Percentiles rank a stretch among this genome's conserved stretches.
Conservation (phyloP, 768 basidiomycete species). For the Cantharellus anzutake region DNA sequence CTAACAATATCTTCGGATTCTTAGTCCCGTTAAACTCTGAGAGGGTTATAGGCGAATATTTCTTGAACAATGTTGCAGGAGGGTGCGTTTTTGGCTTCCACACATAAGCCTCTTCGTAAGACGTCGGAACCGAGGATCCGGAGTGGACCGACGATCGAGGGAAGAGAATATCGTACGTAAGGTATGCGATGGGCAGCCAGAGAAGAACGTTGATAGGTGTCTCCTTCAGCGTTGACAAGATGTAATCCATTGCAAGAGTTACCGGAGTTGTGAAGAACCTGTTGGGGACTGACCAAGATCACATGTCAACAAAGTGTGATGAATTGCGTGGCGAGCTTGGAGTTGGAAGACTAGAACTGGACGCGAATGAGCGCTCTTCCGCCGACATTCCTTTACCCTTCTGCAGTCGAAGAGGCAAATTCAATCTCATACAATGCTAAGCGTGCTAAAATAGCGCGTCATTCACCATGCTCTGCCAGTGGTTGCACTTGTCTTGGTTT, state of each 20-base stretch:
- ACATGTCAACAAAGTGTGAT: too few relatives aligned
- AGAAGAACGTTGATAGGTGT: conserved; percentile 66
- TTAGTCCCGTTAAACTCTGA: conserved; percentile 43
- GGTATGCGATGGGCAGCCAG: conserved; percentile 59
- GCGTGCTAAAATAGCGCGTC: conserved; percentile 55
- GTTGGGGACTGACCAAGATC: too few relatives aligned
- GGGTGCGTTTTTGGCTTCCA: conserved; percentile 81
- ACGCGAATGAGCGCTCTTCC: not conserved
- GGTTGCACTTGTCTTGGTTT: conserved; percentile 55
- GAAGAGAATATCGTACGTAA: conserved; percentile 52
- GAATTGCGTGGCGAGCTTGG: too few relatives aligned
- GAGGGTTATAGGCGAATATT: conserved; percentile 63
- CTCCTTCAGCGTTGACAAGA: conserved; percentile 21
- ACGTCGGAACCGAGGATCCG: conserved; percentile 15
- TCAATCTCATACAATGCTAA: conserved; percentile 2
- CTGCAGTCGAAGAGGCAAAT: conserved; percentile 2
- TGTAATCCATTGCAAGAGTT: conserved; percentile 1
- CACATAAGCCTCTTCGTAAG: conserved; percentile 68
- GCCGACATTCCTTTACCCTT: conserved; percentile 9
- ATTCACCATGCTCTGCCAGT: conserved; percentile 39
- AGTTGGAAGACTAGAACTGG: too few relatives aligned
- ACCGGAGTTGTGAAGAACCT: too few relatives aligned
- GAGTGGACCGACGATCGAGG: conserved; percentile 26
- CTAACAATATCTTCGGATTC: conserved; percentile 59
- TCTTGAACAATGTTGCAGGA: conserved; percentile 54